Evolutionary conservation across 1,284 basidiomycete species (phyloP).

Genomic region (Pholiota adiposa): DNA sequence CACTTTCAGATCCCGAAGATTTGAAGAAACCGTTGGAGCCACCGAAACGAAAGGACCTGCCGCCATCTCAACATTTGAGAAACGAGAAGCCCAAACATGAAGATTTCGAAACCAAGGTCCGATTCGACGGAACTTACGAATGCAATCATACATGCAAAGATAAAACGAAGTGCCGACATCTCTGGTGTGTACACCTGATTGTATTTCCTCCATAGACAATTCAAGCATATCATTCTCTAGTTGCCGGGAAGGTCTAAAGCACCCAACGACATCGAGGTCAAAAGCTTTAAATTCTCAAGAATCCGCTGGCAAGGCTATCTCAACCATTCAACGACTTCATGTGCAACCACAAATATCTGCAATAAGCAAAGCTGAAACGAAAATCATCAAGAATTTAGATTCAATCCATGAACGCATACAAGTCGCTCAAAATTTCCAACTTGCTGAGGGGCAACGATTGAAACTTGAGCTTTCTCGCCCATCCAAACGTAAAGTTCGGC

Average conservation of each 20-base stretch:
- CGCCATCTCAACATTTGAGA: neutral
- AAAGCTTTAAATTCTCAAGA: constrained; percentile 33
- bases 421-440: constrained; percentile 42
- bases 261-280: constrained; percentile 51
- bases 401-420: constrained; percentile 48
- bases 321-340: constrained; percentile 22
- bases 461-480: constrained; percentile 41
- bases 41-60: neutral
- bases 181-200: constrained; percentile 54
- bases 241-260: constrained; percentile 69
- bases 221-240: constrained; percentile 38
- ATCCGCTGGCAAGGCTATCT: constrained; percentile 1
- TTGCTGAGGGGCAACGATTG: constrained; percentile 46
- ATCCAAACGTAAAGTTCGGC: constrained; percentile 35
- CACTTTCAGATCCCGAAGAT: neutral
- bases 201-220: neutral
- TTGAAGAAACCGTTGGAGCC: neutral
- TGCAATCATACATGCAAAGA: constrained; percentile 84
- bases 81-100: neutral
- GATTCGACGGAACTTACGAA: constrained; percentile 38
- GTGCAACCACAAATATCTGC: constrained; percentile 12
- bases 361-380: constrained; percentile 17
- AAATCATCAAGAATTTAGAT: constrained; percentile 46
- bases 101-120: constrained; percentile 1
- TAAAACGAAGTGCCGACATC: constrained; percentile 72